Percentiles rank a stretch among this genome's conserved stretches.
phyloP scores from a whole-genome alignment of 768 basidiomycete genomes.

The Pleurotus tuber-regium region DNA sequence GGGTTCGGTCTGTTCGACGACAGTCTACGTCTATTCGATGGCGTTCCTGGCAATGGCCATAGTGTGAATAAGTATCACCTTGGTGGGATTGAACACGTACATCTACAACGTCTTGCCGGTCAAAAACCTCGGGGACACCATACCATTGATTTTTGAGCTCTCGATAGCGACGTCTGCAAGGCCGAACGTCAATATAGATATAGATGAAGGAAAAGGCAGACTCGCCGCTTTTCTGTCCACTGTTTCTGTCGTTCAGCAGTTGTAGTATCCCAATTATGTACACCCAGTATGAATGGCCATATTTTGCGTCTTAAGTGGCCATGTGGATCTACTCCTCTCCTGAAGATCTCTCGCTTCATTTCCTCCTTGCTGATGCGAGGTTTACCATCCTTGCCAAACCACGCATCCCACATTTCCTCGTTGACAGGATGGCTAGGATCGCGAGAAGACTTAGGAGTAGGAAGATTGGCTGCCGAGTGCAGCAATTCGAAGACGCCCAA shows the following conservation, averaged over 20 bases:
- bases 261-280: conserved; percentile 77
- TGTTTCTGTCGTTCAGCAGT: conserved; percentile 53
- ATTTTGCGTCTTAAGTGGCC: conserved; percentile 64
- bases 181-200: neutral
- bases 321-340: conserved; percentile 59
- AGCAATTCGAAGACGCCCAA: conserved; percentile 87
- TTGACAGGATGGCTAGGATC: conserved; percentile 79
- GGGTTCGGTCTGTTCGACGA: conserved; percentile 91
- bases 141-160: conserved; percentile 79
- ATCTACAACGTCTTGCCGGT: conserved; percentile 77
- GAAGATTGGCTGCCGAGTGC: conserved; percentile 75
- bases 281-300: conserved; percentile 91
- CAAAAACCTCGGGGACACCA: conserved; percentile 78
- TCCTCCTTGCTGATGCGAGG: conserved; percentile 65
- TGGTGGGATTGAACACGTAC: conserved; percentile 37
- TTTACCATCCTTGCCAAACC: conserved; percentile 73
- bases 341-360: conserved; percentile 76
- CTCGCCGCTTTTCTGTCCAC: conserved; percentile 65
- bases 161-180: conserved; percentile 61
- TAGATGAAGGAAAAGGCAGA: conserved; percentile 1
- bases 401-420: conserved; percentile 66
- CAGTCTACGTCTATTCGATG: conserved; percentile 97
- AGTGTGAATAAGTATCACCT: conserved; percentile 12
- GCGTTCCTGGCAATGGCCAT: conserved; percentile 54
- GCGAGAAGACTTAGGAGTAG: conserved; percentile 79